phyloP scores from a whole-genome alignment of 2,329 filamentous ascomycete genomes.

The Hypoxylon sp. region DNA sequence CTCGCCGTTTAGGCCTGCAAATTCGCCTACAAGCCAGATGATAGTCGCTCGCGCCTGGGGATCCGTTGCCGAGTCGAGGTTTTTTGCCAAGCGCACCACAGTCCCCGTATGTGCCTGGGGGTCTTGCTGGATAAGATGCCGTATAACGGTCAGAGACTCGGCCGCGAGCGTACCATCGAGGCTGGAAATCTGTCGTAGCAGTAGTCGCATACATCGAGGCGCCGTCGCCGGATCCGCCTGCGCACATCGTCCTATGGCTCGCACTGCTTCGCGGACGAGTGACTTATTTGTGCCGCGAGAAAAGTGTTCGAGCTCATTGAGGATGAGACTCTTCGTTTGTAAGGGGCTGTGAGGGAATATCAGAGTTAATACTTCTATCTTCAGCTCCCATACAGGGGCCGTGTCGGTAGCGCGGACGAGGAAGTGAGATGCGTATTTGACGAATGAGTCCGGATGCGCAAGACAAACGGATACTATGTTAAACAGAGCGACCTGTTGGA shows the following conservation, averaged over 20 bases:
- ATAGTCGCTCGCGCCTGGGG: slow-evolving; percentile 92
- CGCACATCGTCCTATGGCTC: slow-evolving; percentile 93
- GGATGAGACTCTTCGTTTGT: slow-evolving; percentile 84
- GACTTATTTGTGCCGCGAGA: slow-evolving; percentile 78
- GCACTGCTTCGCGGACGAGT: slow-evolving; percentile 87
- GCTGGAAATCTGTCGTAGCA: slow-evolving; percentile 89
- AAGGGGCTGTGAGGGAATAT: slow-evolving; percentile 85
- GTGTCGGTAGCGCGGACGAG: slow-evolving; percentile 84
- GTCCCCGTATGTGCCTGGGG: slow-evolving; percentile 84
- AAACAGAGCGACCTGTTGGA: slow-evolving; percentile 89
- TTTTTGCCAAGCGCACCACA: slow-evolving; percentile 88
- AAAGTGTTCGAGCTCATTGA: slow-evolving; percentile 95
- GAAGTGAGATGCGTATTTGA: slow-evolving; percentile 89
- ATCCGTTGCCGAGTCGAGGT: slow-evolving; percentile 88
- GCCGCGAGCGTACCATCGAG: slow-evolving; percentile 89
- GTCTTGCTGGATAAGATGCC: slow-evolving; percentile 94
- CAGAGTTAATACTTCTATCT: slow-evolving; percentile 89
- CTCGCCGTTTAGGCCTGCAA: slow-evolving; percentile 80
- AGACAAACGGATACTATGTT: slow-evolving; percentile 96
- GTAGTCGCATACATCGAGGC: slow-evolving; percentile 81
- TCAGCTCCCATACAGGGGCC: slow-evolving; percentile 86
- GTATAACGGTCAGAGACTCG: slow-evolving; percentile 92
- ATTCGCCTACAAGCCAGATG: slow-evolving; percentile 97
- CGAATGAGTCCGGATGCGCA: slow-evolving; percentile 80
- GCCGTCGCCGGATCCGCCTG: slow-evolving; percentile 79